These are phyloP conservation scores for Alternaria sp. DNA, from an alignment of 2,329 filamentous ascomycete genomes.

Conservation along the genomic window DNA sequence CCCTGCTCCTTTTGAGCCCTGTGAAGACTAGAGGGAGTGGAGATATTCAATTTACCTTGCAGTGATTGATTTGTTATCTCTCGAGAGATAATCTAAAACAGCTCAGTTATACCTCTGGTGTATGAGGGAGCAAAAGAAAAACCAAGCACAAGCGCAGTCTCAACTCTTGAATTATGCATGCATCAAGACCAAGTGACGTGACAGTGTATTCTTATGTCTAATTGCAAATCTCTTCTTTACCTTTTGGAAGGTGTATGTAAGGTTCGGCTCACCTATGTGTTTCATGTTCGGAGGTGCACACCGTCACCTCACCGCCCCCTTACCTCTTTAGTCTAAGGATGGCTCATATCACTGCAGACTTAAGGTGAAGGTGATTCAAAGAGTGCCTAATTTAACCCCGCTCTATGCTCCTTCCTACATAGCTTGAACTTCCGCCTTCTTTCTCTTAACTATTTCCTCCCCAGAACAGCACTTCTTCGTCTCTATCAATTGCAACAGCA, in stretches of 20 bases:
- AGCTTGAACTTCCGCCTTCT: background rate
- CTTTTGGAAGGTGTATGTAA: background rate
- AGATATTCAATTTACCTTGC: no score
- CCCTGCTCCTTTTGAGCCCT: background rate
- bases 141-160: no score
- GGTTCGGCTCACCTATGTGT: background rate
- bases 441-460: background rate
- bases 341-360: background rate
- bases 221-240: no score
- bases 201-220: no score
- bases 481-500: background rate
- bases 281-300: no score
- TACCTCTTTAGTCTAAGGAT: background rate
- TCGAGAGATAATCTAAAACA: no score
- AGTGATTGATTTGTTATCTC: no score
- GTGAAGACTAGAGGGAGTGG: background rate
- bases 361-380: constrained; percentile 7
- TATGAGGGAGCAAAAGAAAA: background rate
- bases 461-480: background rate
- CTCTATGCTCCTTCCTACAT: background rate
- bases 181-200: no score
- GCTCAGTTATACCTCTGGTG: background rate
- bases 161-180: no score
- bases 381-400: background rate
- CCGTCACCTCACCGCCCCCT: constrained; percentile 1